Conservation (phyloP, 129 eudicot species). For the Escallonia rubra region DNA sequence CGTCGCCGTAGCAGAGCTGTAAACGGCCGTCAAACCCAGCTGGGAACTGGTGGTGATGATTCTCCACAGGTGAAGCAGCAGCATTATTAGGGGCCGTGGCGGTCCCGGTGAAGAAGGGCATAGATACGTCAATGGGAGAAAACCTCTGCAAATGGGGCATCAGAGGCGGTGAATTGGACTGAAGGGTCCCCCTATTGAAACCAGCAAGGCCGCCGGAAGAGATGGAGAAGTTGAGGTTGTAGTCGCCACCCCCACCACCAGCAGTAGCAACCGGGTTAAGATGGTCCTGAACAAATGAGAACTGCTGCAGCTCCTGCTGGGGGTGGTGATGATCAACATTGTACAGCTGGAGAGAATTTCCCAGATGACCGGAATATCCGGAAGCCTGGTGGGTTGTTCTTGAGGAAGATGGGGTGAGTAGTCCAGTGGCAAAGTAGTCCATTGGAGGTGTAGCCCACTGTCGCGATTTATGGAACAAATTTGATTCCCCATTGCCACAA, state of each 20-base stretch:
- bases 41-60: slow-evolving; percentile 43
- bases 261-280: slow-evolving; percentile 39
- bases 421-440: slow-evolving; percentile 48
- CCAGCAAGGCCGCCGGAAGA: slow-evolving; percentile 67
- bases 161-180: slow-evolving; percentile 85
- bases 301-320: slow-evolving; percentile 57
- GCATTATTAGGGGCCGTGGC: slow-evolving; percentile 31
- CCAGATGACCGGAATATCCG: slow-evolving; percentile 18
- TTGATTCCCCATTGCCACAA: slow-evolving; percentile 5
- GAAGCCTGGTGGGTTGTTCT: neutral
- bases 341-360: slow-evolving; percentile 31
- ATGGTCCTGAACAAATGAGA: slow-evolving; percentile 59
- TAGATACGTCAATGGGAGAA: slow-evolving; percentile 48
- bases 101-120: slow-evolving; percentile 49
- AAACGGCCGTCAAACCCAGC: slow-evolving; percentile 44
- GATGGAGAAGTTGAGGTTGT: slow-evolving; percentile 64
- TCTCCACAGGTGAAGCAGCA: slow-evolving; percentile 22
- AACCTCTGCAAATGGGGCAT: slow-evolving; percentile 64
- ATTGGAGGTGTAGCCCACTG: slow-evolving; percentile 52
- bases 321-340: slow-evolving; percentile 33
- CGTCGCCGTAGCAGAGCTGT: slow-evolving; percentile 70
- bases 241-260: slow-evolving; percentile 37
- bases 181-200: slow-evolving; percentile 99
- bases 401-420: slow-evolving; percentile 16
- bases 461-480: slow-evolving; percentile 23